Percentiles rank a stretch among this genome's conserved stretches.
These are phyloP conservation scores for Salix suchowensis DNA, from an alignment of 345 rosid genomes.

Conservation along the genomic window DNA sequence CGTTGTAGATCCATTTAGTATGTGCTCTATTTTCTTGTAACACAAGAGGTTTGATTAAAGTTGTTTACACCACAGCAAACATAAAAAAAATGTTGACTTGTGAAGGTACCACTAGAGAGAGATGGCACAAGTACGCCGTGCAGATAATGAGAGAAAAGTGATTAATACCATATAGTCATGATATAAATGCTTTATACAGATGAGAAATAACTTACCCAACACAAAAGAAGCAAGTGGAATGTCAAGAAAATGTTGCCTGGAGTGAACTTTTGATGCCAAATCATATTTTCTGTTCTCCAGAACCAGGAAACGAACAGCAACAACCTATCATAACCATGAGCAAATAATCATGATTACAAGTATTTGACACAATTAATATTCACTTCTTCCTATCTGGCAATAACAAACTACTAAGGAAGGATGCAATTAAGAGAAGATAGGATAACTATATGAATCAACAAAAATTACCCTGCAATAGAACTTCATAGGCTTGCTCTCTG, in stretches of 20 bases:
- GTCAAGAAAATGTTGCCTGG: constrained; percentile 32
- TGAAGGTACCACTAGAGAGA: background rate
- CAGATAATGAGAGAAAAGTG: background rate
- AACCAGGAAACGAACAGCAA: constrained; percentile 49
- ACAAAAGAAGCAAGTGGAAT: constrained; percentile 77
- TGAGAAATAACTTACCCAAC: constrained; percentile 51
- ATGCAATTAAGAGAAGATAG: background rate
- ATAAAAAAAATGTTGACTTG: background rate
- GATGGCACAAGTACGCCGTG: too few relatives aligned
- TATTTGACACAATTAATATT: background rate
- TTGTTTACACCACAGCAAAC: background rate
- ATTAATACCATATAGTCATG: background rate
- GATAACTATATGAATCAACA: constrained; percentile 7
- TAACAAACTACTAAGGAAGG: background rate
- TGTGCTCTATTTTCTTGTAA: too few relatives aligned
- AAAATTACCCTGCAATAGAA: constrained; percentile 59
- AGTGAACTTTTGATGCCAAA: constrained; percentile 20
- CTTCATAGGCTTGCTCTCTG: constrained; percentile 33
- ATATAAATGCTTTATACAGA: constrained; percentile 1
- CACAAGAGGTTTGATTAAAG: background rate
- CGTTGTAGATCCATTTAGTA: background rate
- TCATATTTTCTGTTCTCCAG: constrained; percentile 42
- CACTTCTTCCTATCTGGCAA: background rate
- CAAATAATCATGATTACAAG: constrained; percentile 2
- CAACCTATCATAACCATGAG: constrained; percentile 49